phyloP scores from a whole-genome alignment of 805 yeast genomes.

The Candida awuae region DNA sequence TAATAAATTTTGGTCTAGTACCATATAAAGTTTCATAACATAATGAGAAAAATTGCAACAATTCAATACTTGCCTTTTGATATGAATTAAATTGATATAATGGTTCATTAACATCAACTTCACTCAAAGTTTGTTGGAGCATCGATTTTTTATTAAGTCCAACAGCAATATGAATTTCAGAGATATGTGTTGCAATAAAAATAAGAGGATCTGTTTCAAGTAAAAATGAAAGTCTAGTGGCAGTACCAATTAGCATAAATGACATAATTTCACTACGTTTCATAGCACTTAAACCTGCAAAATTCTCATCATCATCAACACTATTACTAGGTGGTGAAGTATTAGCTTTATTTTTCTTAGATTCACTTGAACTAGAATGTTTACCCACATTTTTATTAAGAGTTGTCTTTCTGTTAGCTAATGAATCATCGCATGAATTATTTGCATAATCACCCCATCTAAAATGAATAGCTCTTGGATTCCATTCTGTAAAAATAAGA shows the following conservation, averaged over 20 bases:
- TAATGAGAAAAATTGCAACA: slow-evolving; percentile 67
- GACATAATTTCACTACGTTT: slow-evolving; percentile 84
- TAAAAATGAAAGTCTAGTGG: slow-evolving; percentile 77
- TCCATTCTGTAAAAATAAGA: slow-evolving; percentile 86
- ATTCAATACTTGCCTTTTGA: slow-evolving; percentile 74
- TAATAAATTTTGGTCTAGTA: slow-evolving; percentile 46
- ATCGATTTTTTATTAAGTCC: slow-evolving; percentile 72
- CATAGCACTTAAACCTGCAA: slow-evolving; percentile 77
- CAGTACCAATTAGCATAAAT: slow-evolving; percentile 88
- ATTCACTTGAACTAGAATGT: neutral
- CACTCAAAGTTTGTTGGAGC: slow-evolving; percentile 65
- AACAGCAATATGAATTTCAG: slow-evolving; percentile 78
- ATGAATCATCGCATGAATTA: slow-evolving; percentile 37
- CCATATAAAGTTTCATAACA: slow-evolving; percentile 82
- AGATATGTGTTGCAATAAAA: slow-evolving; percentile 73
- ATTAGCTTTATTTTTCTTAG: neutral
- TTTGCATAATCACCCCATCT: slow-evolving; percentile 80
- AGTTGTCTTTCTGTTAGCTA: slow-evolving; percentile 10
- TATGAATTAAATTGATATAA: slow-evolving; percentile 45
- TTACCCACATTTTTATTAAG: slow-evolving; percentile 10
- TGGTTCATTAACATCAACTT: slow-evolving; percentile 40
- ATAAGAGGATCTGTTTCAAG: slow-evolving; percentile 66
- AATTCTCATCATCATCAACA: slow-evolving; percentile 6
- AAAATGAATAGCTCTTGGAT: slow-evolving; percentile 90
- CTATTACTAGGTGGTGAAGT: neutral